These are phyloP conservation scores for Collybia sp. DNA, from an alignment of 768 basidiomycete species.

Conservation along the genomic window DNA sequence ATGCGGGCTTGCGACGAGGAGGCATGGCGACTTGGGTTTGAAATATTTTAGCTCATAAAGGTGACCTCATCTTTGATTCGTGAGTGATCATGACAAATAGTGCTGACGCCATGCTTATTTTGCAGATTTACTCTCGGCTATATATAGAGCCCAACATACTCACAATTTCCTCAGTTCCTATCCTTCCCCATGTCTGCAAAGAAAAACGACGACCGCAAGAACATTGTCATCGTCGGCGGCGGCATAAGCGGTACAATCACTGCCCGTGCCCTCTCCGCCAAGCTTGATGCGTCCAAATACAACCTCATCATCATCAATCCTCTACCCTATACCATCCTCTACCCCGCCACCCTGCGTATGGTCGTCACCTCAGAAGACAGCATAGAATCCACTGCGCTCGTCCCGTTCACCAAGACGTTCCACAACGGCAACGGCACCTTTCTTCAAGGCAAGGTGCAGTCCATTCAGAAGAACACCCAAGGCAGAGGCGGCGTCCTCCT, in stretches of 20 bases:
- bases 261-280: constrained; percentile 37
- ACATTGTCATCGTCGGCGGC: constrained; percentile 49
- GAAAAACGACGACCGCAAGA: constrained; percentile 15
- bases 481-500: constrained; percentile 36
- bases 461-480: constrained; percentile 18
- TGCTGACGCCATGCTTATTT: too few species aligned
- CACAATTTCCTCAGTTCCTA: neutral
- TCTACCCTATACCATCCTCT: constrained; percentile 40
- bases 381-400: constrained; percentile 25
- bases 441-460: constrained; percentile 27
- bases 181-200: constrained; percentile 6
- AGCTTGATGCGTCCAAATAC: constrained; percentile 39
- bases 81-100: too few species aligned
- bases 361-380: constrained; percentile 33
- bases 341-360: constrained; percentile 45
- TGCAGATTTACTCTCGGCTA: too few species aligned
- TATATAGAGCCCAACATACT: neutral
- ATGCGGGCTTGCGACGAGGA: constrained; percentile 48
- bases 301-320: constrained; percentile 47
- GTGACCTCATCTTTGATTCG: too few species aligned
- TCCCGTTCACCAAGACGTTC: constrained; percentile 45
- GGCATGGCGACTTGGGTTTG: constrained; percentile 27
- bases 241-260: constrained; percentile 40
- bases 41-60: too few species aligned
- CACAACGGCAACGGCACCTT: constrained; percentile 33